Conservation (phyloP, 2,329 filamentous ascomycete genomes). For the Diplodia corticola region DNA sequence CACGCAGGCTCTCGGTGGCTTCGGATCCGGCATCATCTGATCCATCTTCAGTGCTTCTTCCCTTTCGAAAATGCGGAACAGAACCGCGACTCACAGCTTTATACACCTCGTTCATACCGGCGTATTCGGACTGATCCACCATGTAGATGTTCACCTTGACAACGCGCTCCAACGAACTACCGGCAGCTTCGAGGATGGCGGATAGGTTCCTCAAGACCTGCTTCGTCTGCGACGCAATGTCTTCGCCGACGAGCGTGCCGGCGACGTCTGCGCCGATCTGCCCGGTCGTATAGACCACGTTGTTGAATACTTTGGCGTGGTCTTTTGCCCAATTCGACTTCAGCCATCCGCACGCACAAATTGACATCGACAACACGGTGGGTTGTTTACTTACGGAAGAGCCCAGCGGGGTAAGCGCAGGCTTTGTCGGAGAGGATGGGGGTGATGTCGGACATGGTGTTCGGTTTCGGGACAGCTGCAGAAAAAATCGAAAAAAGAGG, state of each 20-base stretch:
- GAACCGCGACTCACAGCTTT: constrained; percentile 15
- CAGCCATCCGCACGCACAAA: no score
- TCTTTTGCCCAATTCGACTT: no score
- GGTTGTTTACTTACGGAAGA: constrained; percentile 9
- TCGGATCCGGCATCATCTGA: constrained; percentile 23
- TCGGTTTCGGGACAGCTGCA: neutral
- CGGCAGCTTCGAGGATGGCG: constrained; percentile 33
- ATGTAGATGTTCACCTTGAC: constrained; percentile 36
- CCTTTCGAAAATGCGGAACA: neutral
- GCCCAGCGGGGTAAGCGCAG: constrained; percentile 11
- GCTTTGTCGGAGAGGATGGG: constrained; percentile 13
- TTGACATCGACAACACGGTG: neutral
- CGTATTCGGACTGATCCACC: constrained; percentile 34
- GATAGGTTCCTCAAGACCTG: constrained; percentile 33
- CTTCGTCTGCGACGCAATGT: constrained; percentile 16
- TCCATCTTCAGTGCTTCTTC: neutral
- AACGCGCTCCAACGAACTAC: constrained; percentile 33
- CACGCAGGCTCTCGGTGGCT: constrained; percentile 22
- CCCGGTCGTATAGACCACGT: constrained; percentile 3
- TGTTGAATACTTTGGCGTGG: constrained; percentile 7
- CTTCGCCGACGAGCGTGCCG: constrained; percentile 9
- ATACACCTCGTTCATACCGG: constrained; percentile 39
- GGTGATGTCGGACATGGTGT: constrained; percentile 5
- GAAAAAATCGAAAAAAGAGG: neutral
- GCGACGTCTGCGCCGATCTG: constrained; percentile 9